A percentile compares a stretch with the other conserved stretches of the same genome.
phyloP scores from a whole-genome alignment of 2,329 filamentous ascomycete species.

The Pestalotiopsis sp. region DNA sequence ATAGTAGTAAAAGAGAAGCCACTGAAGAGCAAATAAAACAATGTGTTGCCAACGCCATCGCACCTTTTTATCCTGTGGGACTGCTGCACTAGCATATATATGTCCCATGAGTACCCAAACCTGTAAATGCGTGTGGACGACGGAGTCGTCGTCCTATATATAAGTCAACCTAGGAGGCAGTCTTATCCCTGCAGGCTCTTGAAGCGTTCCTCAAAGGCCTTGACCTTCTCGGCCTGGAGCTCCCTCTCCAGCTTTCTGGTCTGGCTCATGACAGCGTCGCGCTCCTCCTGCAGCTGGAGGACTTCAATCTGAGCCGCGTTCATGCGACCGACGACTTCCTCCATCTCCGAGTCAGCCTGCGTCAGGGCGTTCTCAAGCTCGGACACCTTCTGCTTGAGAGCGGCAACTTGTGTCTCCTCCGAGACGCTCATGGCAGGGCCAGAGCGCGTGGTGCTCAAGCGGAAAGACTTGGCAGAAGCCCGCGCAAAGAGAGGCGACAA shows the following conservation, averaged over 20 bases:
- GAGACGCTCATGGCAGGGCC: constrained; percentile 66
- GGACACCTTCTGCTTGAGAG: constrained; percentile 75
- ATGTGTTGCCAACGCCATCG: constrained; percentile 21
- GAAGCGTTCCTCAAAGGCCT: constrained; percentile 48
- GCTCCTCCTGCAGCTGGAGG: constrained; percentile 73
- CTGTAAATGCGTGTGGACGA: constrained; percentile 23
- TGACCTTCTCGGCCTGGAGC: constrained; percentile 67
- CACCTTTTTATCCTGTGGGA: constrained; percentile 17
- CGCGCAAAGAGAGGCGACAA: constrained; percentile 63
- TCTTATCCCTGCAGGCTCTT: constrained; percentile 18
- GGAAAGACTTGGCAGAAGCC: constrained; percentile 52
- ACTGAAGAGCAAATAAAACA: constrained; percentile 13
- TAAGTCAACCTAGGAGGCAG: constrained; percentile 4
- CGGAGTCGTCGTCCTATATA: constrained; percentile 5
- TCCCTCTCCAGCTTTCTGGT: constrained; percentile 70
- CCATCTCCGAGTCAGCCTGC: constrained; percentile 80
- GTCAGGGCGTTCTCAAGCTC: constrained; percentile 81
- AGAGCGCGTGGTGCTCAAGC: constrained; percentile 47
- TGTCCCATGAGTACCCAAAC: constrained; percentile 16
- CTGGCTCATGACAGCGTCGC: constrained; percentile 73
- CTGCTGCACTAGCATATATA: constrained; percentile 19
- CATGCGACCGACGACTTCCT: constrained; percentile 81
- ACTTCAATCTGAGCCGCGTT: constrained; percentile 84
- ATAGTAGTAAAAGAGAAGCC: background rate
- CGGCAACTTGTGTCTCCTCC: constrained; percentile 73